A percentile compares a stretch with the other conserved stretches of the same genome.
Evolutionary conservation across 306 rosid species (phyloP).

Genomic region (Mimosa pudica): DNA sequence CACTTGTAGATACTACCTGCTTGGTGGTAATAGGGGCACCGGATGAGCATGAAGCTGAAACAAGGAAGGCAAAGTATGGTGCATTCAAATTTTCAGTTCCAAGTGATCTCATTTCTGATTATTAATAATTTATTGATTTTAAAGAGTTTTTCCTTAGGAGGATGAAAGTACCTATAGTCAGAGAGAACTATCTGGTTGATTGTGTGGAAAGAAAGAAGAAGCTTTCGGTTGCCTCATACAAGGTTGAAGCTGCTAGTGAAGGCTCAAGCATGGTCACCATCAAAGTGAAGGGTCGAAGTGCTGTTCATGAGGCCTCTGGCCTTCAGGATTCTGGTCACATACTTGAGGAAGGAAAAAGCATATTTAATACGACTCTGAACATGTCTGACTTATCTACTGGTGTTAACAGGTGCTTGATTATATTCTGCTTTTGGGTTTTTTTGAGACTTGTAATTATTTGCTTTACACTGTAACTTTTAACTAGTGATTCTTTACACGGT

Average conservation of each 20-base stretch:
- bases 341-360: constrained; percentile 85
- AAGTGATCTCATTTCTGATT: constrained; percentile 30
- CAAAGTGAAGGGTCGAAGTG: constrained; percentile 92
- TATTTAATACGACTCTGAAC: constrained; percentile 84
- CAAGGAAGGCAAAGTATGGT: constrained; percentile 78
- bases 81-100: constrained; percentile 32
- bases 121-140: constrained; percentile 27
- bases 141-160: constrained; percentile 59
- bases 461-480: not conserved
- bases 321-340: constrained; percentile 90
- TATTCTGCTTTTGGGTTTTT: constrained; percentile 24
- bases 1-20: constrained; percentile 81
- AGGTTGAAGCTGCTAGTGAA: constrained; percentile 69
- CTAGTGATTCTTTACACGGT: not conserved
- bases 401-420: constrained; percentile 65
- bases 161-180: constrained; percentile 85
- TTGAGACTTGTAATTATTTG: constrained; percentile 3
- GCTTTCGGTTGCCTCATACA: constrained; percentile 79
- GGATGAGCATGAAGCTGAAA: constrained; percentile 65
- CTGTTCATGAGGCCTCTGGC: constrained; percentile 90
- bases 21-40: constrained; percentile 72
- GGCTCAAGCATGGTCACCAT: constrained; percentile 85
- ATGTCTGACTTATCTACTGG: constrained; percentile 94
- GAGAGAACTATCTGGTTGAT: constrained; percentile 87
- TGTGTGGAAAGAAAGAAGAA: constrained; percentile 74